Conservation (phyloP, 352 stramenopile species). For the Peronosclerospora sorghi region DNA sequence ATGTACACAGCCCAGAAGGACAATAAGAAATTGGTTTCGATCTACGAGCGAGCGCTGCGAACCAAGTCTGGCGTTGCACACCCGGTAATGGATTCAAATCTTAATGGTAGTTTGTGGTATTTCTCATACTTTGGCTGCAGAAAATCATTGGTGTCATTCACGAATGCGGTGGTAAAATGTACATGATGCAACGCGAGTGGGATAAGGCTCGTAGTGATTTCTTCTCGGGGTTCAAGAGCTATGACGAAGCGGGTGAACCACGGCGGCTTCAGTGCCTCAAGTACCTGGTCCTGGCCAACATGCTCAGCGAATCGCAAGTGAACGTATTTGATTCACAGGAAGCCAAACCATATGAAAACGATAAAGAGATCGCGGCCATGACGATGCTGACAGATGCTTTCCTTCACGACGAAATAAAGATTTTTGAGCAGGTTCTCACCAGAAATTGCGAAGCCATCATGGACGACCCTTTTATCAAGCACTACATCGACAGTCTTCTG, state of each 20-base stretch:
- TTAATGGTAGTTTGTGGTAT: neutral
- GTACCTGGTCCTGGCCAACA: slow-evolving; percentile 92
- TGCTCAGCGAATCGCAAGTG: slow-evolving; percentile 90
- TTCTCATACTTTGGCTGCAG: slow-evolving; percentile 14
- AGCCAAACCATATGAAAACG: slow-evolving; percentile 87
- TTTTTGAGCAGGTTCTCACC: slow-evolving; percentile 88
- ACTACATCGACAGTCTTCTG: slow-evolving; percentile 90
- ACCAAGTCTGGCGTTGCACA: slow-evolving; percentile 87
- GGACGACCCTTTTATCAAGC: slow-evolving; percentile 91
- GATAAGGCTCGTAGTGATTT: slow-evolving; percentile 89
- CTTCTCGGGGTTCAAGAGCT: slow-evolving; percentile 94
- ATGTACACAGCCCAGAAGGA: slow-evolving; percentile 89
- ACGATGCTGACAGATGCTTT: slow-evolving; percentile 92
- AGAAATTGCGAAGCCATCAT: slow-evolving; percentile 85
- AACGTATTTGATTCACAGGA: slow-evolving; percentile 94
- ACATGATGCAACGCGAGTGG: slow-evolving; percentile 92
- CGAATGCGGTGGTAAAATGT: slow-evolving; percentile 93
- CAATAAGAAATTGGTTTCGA: slow-evolving; percentile 89
- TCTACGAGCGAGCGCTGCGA: slow-evolving; percentile 85
- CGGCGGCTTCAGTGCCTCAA: slow-evolving; percentile 88
- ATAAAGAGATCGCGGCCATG: slow-evolving; percentile 94
- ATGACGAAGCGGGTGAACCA: slow-evolving; percentile 92
- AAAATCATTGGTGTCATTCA: slow-evolving; percentile 92
- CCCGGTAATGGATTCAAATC: slow-evolving; percentile 28
- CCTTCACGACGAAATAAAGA: slow-evolving; percentile 91